These are phyloP conservation scores for Anthracocystis setariae DNA, from an alignment of 1,284 basidiomycete species.

Conservation along the genomic window DNA sequence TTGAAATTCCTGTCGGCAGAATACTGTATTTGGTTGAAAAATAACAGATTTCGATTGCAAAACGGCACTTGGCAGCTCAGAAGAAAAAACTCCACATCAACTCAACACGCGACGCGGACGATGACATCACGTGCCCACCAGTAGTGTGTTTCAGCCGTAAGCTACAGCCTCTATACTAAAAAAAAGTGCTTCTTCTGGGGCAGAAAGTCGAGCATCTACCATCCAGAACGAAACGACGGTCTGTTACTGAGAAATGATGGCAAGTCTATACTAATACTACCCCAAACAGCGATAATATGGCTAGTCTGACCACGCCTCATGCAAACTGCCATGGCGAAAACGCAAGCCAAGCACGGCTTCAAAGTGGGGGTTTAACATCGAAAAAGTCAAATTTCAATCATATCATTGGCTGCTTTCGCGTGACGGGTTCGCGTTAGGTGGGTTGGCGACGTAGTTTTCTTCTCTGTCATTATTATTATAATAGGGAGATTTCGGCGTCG, in stretches of 20 bases:
- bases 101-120: constrained; percentile 33
- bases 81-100: constrained; percentile 33
- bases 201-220: too few relatives aligned
- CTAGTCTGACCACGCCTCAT: too few relatives aligned
- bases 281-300: too few relatives aligned
- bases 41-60: constrained; percentile 29
- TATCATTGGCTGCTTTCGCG: constrained; percentile 24
- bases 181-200: too few relatives aligned
- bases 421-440: constrained; percentile 32
- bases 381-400: too few relatives aligned
- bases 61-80: not conserved
- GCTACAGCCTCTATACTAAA: not conserved
- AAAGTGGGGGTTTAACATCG: not conserved
- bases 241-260: too few relatives aligned
- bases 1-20: constrained; percentile 7
- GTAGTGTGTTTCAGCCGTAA: not conserved
- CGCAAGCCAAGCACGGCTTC: too few relatives aligned
- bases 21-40: constrained; percentile 4
- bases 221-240: too few relatives aligned
- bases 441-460: constrained; percentile 14
- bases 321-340: too few relatives aligned
- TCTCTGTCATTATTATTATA: not conserved
- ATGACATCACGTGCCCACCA: constrained; percentile 31
- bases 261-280: too few relatives aligned
- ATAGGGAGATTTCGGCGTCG: too few relatives aligned